These are phyloP conservation scores for Xylaria polymorpha DNA, from an alignment of 2,329 filamentous ascomycete species.

Conservation along the genomic window DNA sequence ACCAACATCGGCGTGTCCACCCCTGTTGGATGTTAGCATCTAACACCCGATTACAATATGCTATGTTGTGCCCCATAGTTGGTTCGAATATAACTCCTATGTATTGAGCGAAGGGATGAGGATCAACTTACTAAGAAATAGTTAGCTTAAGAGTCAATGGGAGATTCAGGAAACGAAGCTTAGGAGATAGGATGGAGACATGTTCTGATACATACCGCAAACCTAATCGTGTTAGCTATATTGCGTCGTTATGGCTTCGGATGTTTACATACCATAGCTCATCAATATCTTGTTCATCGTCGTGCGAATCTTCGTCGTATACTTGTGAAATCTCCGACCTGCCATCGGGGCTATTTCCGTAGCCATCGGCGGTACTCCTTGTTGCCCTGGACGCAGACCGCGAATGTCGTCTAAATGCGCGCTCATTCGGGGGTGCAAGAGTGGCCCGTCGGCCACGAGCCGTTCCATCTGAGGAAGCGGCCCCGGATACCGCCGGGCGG, in stretches of 20 bases:
- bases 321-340: slow-evolving; percentile 51
- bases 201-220: slow-evolving; percentile 57
- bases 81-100: background rate
- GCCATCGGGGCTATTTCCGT: slow-evolving; percentile 38
- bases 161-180: background rate
- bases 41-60: background rate
- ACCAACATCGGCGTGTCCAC: slow-evolving; percentile 82
- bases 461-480: slow-evolving; percentile 6
- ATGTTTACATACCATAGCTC: slow-evolving; percentile 71
- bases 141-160: slow-evolving; percentile 11
- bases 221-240: slow-evolving; percentile 53
- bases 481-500: slow-evolving; percentile 33
- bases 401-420: slow-evolving; percentile 50
- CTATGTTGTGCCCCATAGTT: background rate
- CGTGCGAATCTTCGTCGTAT: slow-evolving; percentile 57
- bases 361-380: slow-evolving; percentile 38
- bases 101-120: background rate
- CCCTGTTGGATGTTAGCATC: slow-evolving; percentile 49
- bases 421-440: slow-evolving; percentile 44
- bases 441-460: slow-evolving; percentile 39
- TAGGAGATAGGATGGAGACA: background rate
- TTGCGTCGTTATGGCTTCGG: background rate
- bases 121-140: slow-evolving; percentile 32
- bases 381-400: slow-evolving; percentile 49
- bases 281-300: slow-evolving; percentile 75